phyloP scores from a whole-genome alignment of 2,329 filamentous ascomycete genomes.

The Colletotrichum phormii region DNA sequence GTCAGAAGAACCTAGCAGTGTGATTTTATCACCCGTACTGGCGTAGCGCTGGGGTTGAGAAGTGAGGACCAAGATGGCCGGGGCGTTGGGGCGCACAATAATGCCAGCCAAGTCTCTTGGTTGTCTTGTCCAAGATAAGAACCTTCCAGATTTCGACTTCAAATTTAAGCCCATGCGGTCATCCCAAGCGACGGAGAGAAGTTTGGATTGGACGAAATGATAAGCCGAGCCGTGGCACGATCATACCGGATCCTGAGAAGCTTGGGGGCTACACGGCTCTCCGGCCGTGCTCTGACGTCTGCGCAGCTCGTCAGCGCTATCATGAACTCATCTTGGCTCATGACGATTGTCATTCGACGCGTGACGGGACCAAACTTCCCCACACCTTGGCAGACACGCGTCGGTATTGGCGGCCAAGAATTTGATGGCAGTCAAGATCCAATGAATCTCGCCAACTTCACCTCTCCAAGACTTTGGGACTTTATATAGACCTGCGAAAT shows the following conservation, averaged over 20 bases:
- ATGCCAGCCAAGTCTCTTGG: conserved; percentile 23
- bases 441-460: too few relatives aligned
- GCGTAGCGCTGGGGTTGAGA: not conserved
- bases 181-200: fast-evolving
- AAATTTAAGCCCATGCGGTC: not conserved
- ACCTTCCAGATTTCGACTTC: not conserved
- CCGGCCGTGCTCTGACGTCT: not conserved
- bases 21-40: too few relatives aligned
- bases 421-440: not conserved
- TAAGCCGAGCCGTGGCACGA: not conserved
- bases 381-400: conserved; percentile 1
- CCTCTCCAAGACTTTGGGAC: too few relatives aligned
- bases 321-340: not conserved
- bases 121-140: not conserved
- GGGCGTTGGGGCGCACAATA: not conserved
- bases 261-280: not conserved
- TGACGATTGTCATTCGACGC: not conserved
- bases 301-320: too few relatives aligned
- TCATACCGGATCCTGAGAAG: not conserved
- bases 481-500: too few relatives aligned
- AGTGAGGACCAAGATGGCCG: not conserved
- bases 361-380: not conserved
- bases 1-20: too few relatives aligned
- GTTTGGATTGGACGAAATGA: not conserved
- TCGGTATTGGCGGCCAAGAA: not conserved